Evolutionary conservation across 345 rosid genomes (phyloP), one percentile per base, ranked within the genome.

Genomic region (Eucalyptus sideroxylon): DNA sequence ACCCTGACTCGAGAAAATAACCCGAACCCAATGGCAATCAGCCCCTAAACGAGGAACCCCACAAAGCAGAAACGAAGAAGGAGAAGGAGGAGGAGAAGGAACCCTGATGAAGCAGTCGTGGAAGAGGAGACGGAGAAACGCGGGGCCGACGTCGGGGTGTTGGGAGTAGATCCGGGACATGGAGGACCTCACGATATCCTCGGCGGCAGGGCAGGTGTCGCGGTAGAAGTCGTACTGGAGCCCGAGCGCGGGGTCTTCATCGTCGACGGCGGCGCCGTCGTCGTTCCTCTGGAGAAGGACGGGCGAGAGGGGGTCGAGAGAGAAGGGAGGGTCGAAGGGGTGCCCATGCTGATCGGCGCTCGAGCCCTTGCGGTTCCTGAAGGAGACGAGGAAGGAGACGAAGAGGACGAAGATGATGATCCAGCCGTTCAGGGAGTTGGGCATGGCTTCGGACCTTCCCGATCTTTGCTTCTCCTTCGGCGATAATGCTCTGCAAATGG

Each of bases 41-140:
- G 62, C 56, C 87, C 26, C 16, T n/a, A 19, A 7, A 34, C 51
- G 47, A 65, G 86, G 42, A 40, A 42, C 42, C 42, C 49, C 87
- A 53, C 44, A 3, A 34, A 87, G 30, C 80, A 59, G 16, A 45
- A 26, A 53, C 30, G 59, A 85, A 27, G 85, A 59, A 42, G 30
- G 62, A 31, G 82, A 5, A 85, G 55, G 37, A 55, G 21, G 26
- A 44, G 27, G 40, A 49, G 50, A 6, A 23, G 65, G 45, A 81
- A 93, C 93, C 93, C 80, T 80, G 59, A 91, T 91, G 92, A 94
- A 93, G 92, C 93, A 94, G 44, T 94, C 95, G 56, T 92, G 94
- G 93, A 94, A 94, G 47, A 91, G 42, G 72, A 94, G 91, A 42
- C 93, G 88, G 86, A 94, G 91, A 15, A 93, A 87, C 88, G 60